Conservation (phyloP, 306 rosid genomes). For the Malus fusca region DNA sequence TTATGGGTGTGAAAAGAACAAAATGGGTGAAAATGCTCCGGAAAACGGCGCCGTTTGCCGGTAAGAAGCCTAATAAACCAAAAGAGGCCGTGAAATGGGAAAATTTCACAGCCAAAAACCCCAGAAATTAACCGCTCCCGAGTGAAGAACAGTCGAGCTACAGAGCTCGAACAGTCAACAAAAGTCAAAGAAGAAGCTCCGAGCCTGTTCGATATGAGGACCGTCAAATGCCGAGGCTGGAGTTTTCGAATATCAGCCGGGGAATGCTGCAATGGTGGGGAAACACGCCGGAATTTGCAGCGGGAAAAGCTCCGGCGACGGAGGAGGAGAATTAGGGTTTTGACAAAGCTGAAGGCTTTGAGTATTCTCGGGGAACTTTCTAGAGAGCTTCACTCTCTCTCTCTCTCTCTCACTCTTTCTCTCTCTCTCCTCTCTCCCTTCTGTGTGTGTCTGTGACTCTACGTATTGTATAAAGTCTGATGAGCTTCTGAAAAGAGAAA, state of each 20-base stretch:
- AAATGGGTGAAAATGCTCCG: constrained; percentile 8
- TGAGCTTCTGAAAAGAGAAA: constrained; percentile 4
- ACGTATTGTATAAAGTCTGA: not conserved
- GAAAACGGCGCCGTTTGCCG: constrained; percentile 5
- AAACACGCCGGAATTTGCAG: not conserved
- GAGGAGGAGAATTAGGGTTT: not conserved
- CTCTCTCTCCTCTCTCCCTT: not conserved
- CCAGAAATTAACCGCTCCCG: constrained; percentile 18
- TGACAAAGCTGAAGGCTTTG: not conserved
- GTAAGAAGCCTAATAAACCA: constrained; percentile 1
- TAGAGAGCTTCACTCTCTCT: not conserved
- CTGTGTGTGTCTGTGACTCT: not conserved
- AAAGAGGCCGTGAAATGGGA: not conserved
- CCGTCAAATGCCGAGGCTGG: constrained; percentile 13
- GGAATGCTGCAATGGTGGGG: not conserved
- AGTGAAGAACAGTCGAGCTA: constrained; percentile 1
- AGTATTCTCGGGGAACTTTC: not conserved
- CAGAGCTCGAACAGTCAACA: constrained; percentile 5
- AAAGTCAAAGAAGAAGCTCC: not conserved
- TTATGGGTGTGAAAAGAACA: constrained; percentile 2
- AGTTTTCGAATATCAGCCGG: not conserved
- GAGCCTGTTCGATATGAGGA: constrained; percentile 17
- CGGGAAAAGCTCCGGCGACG: not conserved
- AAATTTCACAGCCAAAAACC: constrained; percentile 9
- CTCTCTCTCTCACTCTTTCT: constrained; percentile 8